Percentiles rank a stretch among this genome's conserved stretches.
Conservation (phyloP, 2,329 filamentous ascomycete species). For the Penicillium thymicola region DNA sequence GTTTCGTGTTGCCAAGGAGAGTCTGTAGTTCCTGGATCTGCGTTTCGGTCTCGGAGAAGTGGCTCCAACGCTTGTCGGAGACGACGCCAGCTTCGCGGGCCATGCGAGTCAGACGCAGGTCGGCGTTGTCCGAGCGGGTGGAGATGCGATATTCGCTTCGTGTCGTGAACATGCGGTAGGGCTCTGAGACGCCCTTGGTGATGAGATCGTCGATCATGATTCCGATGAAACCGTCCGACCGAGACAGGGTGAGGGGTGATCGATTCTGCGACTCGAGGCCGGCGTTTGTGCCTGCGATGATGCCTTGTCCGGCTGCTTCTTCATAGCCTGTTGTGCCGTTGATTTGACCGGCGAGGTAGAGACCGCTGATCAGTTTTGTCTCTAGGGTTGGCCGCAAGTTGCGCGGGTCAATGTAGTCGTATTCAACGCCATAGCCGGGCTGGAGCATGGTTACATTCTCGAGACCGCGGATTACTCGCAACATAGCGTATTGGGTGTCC, state of each 20-base stretch:
- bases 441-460: conserved; percentile 91
- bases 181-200: conserved; percentile 94
- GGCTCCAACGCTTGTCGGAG: conserved; percentile 71
- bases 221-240: conserved; percentile 92
- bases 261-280: conserved; percentile 71
- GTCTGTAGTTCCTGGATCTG: conserved; percentile 66
- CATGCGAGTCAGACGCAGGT: conserved; percentile 75
- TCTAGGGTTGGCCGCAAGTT: conserved; percentile 84
- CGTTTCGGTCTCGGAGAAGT: conserved; percentile 62
- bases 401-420: conserved; percentile 95
- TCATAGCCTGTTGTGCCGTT: conserved; percentile 98
- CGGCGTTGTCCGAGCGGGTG: conserved; percentile 89
- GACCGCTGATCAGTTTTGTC: conserved; percentile 82
- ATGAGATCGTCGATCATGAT: conserved; percentile 98
- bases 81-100: conserved; percentile 76
- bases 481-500: conserved; percentile 76
- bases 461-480: conserved; percentile 83
- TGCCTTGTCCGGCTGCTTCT: conserved; percentile 89
- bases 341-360: conserved; percentile 94
- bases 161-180: conserved; percentile 97
- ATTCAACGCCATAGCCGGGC: conserved; percentile 94
- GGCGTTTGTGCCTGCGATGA: conserved; percentile 91
- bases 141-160: conserved; percentile 94
- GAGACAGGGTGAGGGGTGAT: conserved; percentile 64
- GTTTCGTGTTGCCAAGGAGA: conserved; percentile 56